Evolutionary conservation across 179 eudicot species (phyloP).

Genomic region (Dionaea muscipula): DNA sequence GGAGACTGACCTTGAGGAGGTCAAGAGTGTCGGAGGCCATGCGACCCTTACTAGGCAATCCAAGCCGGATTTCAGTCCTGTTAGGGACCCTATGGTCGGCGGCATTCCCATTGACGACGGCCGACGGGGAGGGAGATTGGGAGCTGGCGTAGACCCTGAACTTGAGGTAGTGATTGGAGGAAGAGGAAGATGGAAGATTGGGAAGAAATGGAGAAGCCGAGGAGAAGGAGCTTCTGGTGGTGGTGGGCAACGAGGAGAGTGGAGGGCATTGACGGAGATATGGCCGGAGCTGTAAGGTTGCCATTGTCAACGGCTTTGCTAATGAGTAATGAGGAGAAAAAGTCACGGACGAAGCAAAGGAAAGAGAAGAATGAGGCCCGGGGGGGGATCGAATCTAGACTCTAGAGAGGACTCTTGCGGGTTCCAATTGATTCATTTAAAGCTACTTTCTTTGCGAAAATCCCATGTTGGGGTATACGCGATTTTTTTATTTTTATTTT

Average conservation of each 20-base stretch:
- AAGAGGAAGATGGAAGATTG: not conserved
- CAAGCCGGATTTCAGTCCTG: conserved; percentile 62
- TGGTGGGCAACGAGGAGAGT: conserved; percentile 14
- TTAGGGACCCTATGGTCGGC: conserved; percentile 25
- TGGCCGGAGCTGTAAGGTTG: conserved; percentile 20
- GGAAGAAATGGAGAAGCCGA: not conserved
- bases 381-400: too few species aligned
- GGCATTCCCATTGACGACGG: conserved; percentile 29
- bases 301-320: conserved; percentile 12
- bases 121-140: conserved; percentile 32
- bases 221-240: conserved; percentile 5
- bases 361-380: too few species aligned
- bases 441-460: too few species aligned
- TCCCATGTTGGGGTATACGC: too few species aligned
- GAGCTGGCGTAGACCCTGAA: conserved; percentile 24
- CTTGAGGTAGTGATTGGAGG: conserved; percentile 22
- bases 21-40: conserved; percentile 86
- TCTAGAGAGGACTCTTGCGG: too few species aligned
- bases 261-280: conserved; percentile 24
- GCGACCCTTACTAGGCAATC: conserved; percentile 98
- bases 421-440: too few species aligned
- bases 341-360: too few species aligned
- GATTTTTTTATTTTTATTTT: too few species aligned
- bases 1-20: conserved; percentile 55
- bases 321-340: too few species aligned